A percentile compares a stretch with the other conserved stretches of the same genome.
These are phyloP conservation scores for Phoma sp. DNA, from an alignment of 2,329 filamentous ascomycete genomes.

Conservation along the genomic window DNA sequence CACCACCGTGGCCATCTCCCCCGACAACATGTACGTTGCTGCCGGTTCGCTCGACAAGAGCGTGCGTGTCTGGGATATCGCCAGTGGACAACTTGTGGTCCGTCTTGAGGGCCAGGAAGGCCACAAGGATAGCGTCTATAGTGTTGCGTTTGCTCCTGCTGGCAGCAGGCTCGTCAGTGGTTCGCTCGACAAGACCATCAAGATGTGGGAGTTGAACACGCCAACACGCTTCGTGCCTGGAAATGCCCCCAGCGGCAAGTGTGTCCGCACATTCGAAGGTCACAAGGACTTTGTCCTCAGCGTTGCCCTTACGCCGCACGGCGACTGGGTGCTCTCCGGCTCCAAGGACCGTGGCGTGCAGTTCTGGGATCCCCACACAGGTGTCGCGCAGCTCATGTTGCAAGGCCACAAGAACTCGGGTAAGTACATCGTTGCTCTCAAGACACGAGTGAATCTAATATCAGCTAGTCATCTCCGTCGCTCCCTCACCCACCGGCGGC, in stretches of 20 bases:
- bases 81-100: slow-evolving; percentile 83
- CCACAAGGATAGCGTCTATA: slow-evolving; percentile 97
- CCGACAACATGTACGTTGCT: slow-evolving; percentile 90
- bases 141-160: slow-evolving; percentile 92
- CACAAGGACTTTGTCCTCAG: slow-evolving; percentile 98
- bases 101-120: slow-evolving; percentile 91
- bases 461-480: slow-evolving; percentile 83
- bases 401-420: slow-evolving; percentile 97
- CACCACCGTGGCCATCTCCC: slow-evolving; percentile 95
- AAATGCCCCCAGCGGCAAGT: slow-evolving; percentile 84
- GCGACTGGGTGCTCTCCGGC: slow-evolving; percentile 93
- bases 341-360: slow-evolving; percentile 97
- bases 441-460: slow-evolving; percentile 19
- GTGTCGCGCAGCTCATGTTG: slow-evolving; percentile 94
- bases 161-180: slow-evolving; percentile 93
- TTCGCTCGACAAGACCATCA: slow-evolving; percentile 96
- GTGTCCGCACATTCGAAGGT: slow-evolving; percentile 95
- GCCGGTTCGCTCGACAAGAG: slow-evolving; percentile 97
- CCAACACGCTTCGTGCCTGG: slow-evolving; percentile 70
- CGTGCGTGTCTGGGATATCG: slow-evolving; percentile 94
- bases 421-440: slow-evolving; percentile 42
- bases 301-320: slow-evolving; percentile 92
- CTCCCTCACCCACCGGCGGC: slow-evolving; percentile 84
- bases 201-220: slow-evolving; percentile 94
- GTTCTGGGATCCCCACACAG: slow-evolving; percentile 96